phyloP scores from a whole-genome alignment of 2,329 filamentous ascomycete species.

The Fulvia fulva region DNA sequence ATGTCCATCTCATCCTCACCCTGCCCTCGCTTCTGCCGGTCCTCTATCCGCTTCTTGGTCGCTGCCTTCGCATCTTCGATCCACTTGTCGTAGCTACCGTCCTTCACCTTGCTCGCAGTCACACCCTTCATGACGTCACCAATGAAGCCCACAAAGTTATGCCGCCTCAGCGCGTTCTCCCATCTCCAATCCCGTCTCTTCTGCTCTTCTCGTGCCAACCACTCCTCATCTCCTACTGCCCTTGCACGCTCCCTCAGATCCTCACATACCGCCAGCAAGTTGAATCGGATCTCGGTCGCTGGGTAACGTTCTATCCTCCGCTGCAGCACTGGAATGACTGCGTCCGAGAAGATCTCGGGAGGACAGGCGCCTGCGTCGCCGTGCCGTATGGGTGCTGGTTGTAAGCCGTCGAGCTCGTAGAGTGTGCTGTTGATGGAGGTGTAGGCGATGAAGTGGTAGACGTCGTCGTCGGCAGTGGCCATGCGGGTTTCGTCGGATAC shows the following conservation, averaged over 20 bases:
- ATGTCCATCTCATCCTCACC: slow-evolving; percentile 39
- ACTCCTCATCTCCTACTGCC: slow-evolving; percentile 78
- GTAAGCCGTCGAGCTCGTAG: slow-evolving; percentile 93
- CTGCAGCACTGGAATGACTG: slow-evolving; percentile 83
- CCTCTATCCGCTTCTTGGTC: slow-evolving; percentile 49
- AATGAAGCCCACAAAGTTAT: slow-evolving; percentile 96
- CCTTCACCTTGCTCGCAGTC: slow-evolving; percentile 65
- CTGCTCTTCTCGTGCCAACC: slow-evolving; percentile 71
- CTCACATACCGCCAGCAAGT: slow-evolving; percentile 85
- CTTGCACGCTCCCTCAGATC: slow-evolving; percentile 73
- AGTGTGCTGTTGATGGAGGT: slow-evolving; percentile 72
- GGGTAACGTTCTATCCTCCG: slow-evolving; percentile 81
- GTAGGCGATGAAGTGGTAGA: slow-evolving; percentile 98
- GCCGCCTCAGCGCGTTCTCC: slow-evolving; percentile 86
- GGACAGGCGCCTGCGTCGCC: slow-evolving; percentile 65
- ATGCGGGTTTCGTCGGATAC: slow-evolving; percentile 80
- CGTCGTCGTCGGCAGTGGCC: slow-evolving; percentile 73
- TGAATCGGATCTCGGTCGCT: slow-evolving; percentile 85
- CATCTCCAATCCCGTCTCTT: slow-evolving; percentile 87
- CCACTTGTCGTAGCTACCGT: slow-evolving; percentile 68
- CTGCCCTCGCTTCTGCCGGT: slow-evolving; percentile 40
- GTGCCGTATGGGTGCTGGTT: slow-evolving; percentile 87
- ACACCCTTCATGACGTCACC: slow-evolving; percentile 87
- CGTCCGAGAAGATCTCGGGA: slow-evolving; percentile 67
- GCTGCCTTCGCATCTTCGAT: slow-evolving; percentile 62